Evolutionary conservation across 176 grass and related monocot species (phyloP), one percentile per base, ranked within the genome.

Genomic region (Luzula sylvatica): DNA sequence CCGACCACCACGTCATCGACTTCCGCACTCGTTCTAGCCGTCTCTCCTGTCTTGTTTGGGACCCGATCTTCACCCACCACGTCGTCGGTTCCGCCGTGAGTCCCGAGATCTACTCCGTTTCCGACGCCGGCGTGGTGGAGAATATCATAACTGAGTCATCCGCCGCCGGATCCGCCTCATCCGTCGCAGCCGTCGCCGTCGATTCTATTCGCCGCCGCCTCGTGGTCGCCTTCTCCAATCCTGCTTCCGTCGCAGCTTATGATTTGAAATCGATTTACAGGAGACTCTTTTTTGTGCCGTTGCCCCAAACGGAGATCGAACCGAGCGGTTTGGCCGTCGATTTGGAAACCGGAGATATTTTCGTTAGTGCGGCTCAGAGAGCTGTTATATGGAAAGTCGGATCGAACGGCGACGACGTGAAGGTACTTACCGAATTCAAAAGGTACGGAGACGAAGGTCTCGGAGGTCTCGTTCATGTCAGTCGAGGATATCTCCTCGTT

Each of bases 71-170:
- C 2, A 67, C 81, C 59, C 81, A 96, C 75, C 86, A 86, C 60
- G 61, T 96, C 67, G 78, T 89, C 8, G 81, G 77, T 25, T 75
- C 81, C 38, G 52, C 66, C 42, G 46, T 65, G 8, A 52, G 51
- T 11, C 65, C 74, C 17, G 17, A 30, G 4, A 16, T 89, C 2
- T 65, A 74, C 53, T 83, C 92, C 65, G 55, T 96, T 63, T 96
- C 92, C 23, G 85, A 96, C 23, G 85, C 92, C 8, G 78, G 85
- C 46, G 78, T 96, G 12, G 58, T 76, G 30, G 84, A 96, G 43
- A 48, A 52, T 43, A 68, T 96, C 54, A 20, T 78, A 0, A 86
- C 67, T 45, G 75, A 79, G 12, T 17, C 38, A 8, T 54, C 56
- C 45, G 48, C 59, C 39, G 14, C 66, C 21, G 22, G 51, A 0